A percentile compares a stretch with the other conserved stretches of the same genome.
phyloP scores from a whole-genome alignment of 768 basidiomycete species.

The Trametopsis cervina region DNA sequence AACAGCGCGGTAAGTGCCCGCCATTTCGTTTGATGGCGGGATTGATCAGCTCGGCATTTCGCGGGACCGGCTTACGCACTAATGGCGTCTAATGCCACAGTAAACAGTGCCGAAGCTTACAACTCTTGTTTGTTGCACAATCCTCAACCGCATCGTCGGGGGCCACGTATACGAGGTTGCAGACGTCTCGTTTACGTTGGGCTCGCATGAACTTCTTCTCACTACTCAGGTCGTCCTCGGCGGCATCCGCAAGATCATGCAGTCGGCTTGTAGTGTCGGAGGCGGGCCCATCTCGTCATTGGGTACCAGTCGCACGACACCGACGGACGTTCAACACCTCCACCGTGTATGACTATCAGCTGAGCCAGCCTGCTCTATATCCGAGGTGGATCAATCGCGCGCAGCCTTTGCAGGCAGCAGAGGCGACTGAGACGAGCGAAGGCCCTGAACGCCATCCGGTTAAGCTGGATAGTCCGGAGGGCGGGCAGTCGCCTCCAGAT shows the following conservation, averaged over 20 bases:
- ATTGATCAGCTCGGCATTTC: background rate
- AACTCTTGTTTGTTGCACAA: background rate
- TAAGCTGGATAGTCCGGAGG: conserved; percentile 20
- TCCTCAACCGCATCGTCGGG: conserved; percentile 1
- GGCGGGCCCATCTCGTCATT: conserved; percentile 18
- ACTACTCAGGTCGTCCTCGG: conserved; percentile 15
- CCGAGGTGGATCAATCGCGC: conserved; percentile 29
- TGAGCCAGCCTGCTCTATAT: conserved; percentile 17
- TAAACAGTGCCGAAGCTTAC: background rate
- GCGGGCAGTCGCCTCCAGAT: conserved; percentile 23
- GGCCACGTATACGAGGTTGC: conserved; percentile 1
- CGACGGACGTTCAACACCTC: conserved; percentile 22
- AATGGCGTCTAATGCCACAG: background rate
- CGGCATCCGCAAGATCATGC: conserved; percentile 20
- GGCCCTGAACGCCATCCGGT: conserved; percentile 10
- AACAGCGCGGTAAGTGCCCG: too few relatives aligned
- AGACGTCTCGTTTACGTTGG: conserved; percentile 26
- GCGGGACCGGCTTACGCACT: background rate
- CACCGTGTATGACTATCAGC: conserved; percentile 19
- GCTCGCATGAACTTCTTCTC: conserved; percentile 25
- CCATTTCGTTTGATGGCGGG: background rate
- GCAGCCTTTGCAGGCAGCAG: conserved; percentile 9
- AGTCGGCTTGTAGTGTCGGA: conserved; percentile 16
- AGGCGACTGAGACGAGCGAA: conserved; percentile 7
- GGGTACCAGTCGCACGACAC: conserved; percentile 8